phyloP scores from a whole-genome alignment of 73 alveolate genomes.

The Tetrahymena elliotti region DNA sequence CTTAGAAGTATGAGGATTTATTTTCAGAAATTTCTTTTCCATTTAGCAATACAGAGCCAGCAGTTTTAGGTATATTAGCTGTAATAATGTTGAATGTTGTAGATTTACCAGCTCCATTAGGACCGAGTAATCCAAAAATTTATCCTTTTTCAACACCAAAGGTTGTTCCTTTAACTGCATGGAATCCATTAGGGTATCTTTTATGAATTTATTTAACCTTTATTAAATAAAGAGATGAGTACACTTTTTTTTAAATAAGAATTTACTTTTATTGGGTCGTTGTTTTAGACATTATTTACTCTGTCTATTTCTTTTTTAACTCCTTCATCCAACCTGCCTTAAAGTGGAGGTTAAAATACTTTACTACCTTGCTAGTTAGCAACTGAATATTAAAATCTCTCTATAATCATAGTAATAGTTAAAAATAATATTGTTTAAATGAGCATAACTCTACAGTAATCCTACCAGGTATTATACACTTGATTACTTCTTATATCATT shows the following conservation, averaged over 20 bases:
- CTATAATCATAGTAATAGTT: background rate
- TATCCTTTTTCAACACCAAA: conserved; percentile 70
- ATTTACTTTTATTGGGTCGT: conserved; percentile 11
- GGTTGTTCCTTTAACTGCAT: conserved; percentile 69
- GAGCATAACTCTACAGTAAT: background rate
- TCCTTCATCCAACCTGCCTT: conserved; percentile 20
- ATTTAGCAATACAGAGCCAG: conserved; percentile 7
- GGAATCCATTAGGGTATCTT: conserved; percentile 48
- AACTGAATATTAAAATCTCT: background rate
- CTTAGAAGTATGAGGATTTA: background rate
- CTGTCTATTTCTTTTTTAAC: conserved; percentile 25
- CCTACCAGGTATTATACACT: background rate
- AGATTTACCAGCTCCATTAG: conserved; percentile 95
- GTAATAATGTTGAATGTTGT: conserved; percentile 78
- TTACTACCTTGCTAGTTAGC: background rate
- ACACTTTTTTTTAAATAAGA: background rate
- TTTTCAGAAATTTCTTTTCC: background rate
- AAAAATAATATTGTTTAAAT: background rate
- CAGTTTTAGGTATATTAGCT: conserved; percentile 14
- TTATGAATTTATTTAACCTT: conserved; percentile 29
- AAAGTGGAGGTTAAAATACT: background rate
- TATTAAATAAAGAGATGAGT: background rate
- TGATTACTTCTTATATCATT: background rate
- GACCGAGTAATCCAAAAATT: conserved; percentile 80
- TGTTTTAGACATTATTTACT: conserved; percentile 8